Evolutionary conservation across 345 rosid species (phyloP), one percentile per base, ranked within the genome.

Genomic region (Rhodamnia argentea): DNA sequence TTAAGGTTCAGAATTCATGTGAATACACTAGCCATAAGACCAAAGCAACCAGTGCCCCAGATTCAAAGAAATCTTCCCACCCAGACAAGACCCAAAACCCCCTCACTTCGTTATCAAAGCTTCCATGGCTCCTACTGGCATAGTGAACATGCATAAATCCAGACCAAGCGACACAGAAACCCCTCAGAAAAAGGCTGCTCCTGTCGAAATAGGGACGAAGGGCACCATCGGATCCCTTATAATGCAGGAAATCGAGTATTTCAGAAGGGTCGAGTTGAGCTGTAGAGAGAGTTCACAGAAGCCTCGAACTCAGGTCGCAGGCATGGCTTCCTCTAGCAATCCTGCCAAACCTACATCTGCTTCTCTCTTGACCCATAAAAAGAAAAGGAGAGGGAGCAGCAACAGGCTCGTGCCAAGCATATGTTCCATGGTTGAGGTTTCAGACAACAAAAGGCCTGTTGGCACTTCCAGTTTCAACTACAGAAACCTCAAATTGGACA

Each of bases 391-490:
- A 89, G 89, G 90, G 85, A 86, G 92, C 87, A 89, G 87, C 90
- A 86, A 86, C 84, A 89, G 88, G 89, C 90, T 89, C 52, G 88
- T 93, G 86, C 92, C 92, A 32, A 89, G 91, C 58, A 91, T 93
- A 51, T 95, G 96, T 86, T 91, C 96, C 1, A 91, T 86, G 89
- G 93, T 93, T 86, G 95, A 93, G 76, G 94, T 94, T 64, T 90
- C 92, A 20, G 91, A 90, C 53, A 89, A 83, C 84, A 90, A 58
- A 55, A 83, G 86, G 86, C 90, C 91, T 47, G 44, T 85, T 40
- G 90, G 91, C 88, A 58, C 87, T 85, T 90, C 94, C 58, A 87
- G 91, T 2, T 89, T 91, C 84, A 86, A 86, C 83, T 94, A 93
- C 87, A 91, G 89, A 90, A 91, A 86, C 90, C 93, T 91, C 88